Conservation (phyloP, 2,329 filamentous ascomycete genomes). For the Talaromyces funiculosus region DNA sequence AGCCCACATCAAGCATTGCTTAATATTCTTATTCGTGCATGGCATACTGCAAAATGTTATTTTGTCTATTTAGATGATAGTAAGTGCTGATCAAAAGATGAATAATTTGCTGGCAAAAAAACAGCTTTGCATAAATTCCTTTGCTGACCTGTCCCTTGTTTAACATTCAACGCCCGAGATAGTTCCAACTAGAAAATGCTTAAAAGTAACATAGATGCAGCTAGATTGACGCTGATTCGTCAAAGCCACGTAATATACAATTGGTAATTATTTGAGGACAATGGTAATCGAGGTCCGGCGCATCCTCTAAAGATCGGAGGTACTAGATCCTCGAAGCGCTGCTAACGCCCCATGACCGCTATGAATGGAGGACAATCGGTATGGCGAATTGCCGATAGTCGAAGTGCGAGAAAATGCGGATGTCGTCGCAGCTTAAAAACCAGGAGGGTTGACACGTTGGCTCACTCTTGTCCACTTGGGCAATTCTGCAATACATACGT, state of each 20-base stretch:
- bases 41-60: background rate
- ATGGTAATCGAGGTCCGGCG: background rate
- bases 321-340: background rate
- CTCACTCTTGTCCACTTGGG: slow-evolving; percentile 95
- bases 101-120: background rate
- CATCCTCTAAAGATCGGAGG: background rate
- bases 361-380: background rate
- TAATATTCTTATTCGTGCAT: background rate
- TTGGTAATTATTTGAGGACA: background rate
- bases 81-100: background rate
- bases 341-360: background rate
- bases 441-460: slow-evolving; percentile 87
- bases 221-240: background rate
- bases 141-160: slow-evolving; percentile 4
- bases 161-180: slow-evolving; percentile 2
- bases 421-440: slow-evolving; percentile 61
- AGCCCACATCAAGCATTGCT: background rate
- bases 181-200: slow-evolving; percentile 5
- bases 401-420: background rate
- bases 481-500: slow-evolving; percentile 51
- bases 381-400: background rate
- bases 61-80: background rate
- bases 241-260: slow-evolving; percentile 7
- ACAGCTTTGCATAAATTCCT: background rate
- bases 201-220: background rate